Evolutionary conservation across 75 land plant species (phyloP).

Genomic region (Sequoiadendron giganteum): DNA sequence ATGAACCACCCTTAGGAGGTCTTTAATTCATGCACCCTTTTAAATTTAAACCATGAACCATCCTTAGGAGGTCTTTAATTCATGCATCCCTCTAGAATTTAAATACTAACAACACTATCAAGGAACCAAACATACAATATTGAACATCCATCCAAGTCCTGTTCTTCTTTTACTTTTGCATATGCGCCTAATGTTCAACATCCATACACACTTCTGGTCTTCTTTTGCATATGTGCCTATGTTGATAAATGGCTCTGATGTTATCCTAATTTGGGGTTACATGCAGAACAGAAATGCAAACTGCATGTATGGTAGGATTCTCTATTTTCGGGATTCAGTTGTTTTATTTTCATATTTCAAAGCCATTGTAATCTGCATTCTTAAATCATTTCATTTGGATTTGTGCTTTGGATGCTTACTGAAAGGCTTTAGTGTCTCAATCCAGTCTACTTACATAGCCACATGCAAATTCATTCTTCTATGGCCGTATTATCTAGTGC

Average conservation of each 20-base stretch:
- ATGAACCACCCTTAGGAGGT: no score
- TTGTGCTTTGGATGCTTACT: background rate
- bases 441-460: background rate
- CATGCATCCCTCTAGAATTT: background rate
- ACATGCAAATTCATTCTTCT: background rate
- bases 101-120: background rate
- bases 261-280: background rate
- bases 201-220: background rate
- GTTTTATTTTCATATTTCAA: background rate
- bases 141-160: background rate
- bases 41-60: background rate
- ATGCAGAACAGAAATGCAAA: background rate
- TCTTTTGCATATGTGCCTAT: background rate
- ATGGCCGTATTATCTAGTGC: background rate
- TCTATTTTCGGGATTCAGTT: background rate
- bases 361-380: background rate
- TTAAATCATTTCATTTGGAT: background rate
- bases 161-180: background rate
- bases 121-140: background rate
- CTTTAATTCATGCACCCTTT: background rate
- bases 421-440: background rate
- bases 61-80: background rate
- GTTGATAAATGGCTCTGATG: background rate
- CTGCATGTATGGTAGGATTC: background rate
- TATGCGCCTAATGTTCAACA: background rate